Conservation (phyloP, 306 rosid species). For the Heteromeles arbutifolia region DNA sequence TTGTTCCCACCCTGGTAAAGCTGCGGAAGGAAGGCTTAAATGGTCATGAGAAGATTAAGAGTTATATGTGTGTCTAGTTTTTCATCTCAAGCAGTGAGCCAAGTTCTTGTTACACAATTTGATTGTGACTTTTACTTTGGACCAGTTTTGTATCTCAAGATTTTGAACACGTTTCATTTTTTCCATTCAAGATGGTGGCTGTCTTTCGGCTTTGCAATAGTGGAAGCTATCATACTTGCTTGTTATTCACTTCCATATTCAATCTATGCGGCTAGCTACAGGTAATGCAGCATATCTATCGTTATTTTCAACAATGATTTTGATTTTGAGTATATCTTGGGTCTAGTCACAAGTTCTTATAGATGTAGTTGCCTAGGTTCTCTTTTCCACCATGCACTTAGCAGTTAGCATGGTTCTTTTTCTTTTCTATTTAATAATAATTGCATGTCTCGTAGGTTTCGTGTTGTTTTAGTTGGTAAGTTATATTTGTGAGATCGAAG, state of each 20-base stretch:
- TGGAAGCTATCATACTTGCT: constrained; percentile 76
- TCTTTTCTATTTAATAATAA: not conserved
- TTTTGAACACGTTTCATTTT: constrained; percentile 19
- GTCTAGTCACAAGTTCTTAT: not conserved
- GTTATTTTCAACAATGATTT: not conserved
- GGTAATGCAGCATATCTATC: constrained; percentile 39
- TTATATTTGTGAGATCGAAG: not conserved
- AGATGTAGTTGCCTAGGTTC: not conserved
- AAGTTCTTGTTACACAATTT: constrained; percentile 30
- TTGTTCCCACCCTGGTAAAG: constrained; percentile 87
- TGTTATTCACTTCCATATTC: constrained; percentile 95
- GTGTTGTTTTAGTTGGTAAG: not conserved
- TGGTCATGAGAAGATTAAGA: constrained; percentile 95
- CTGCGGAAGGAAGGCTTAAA: constrained; percentile 97
- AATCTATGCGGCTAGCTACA: constrained; percentile 60
- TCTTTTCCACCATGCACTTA: not conserved
- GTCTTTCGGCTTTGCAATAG: constrained; percentile 87
- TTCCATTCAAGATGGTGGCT: constrained; percentile 85
- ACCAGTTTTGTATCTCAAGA: constrained; percentile 13
- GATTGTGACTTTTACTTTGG: constrained; percentile 5
- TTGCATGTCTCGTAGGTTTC: not conserved
- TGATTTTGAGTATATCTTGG: constrained; percentile 5
- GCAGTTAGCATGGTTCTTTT: not conserved
- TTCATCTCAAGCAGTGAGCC: constrained; percentile 54
- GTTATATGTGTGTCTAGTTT: constrained; percentile 93